Conservation (phyloP, 805 yeast species). For the Candida stauntonica region DNA sequence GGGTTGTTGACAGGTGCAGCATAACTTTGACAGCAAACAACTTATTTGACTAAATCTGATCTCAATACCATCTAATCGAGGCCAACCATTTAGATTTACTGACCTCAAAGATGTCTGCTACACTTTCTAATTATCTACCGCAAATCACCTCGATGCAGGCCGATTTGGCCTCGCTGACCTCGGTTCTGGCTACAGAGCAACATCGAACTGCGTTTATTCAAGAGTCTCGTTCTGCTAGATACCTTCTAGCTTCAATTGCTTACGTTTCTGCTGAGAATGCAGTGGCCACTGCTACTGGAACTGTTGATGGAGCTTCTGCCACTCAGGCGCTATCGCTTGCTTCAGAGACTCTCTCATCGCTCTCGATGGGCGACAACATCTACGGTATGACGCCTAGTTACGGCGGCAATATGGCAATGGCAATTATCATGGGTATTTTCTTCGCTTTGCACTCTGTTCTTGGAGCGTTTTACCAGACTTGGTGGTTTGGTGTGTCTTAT, state of each 20-base stretch:
- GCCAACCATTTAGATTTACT: too few relatives aligned
- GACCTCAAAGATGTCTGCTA: slow-evolving; percentile 10
- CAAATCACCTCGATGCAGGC: slow-evolving; percentile 16
- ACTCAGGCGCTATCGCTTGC: slow-evolving; percentile 11
- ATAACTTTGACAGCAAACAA: too few relatives aligned
- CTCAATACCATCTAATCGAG: too few relatives aligned
- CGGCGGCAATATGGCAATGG: slow-evolving; percentile 58
- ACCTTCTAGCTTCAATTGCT: slow-evolving; percentile 19
- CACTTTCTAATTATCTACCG: slow-evolving; percentile 11
- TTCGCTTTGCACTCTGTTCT: slow-evolving; percentile 37
- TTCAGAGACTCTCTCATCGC: slow-evolving; percentile 12
- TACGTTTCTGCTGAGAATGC: slow-evolving; percentile 14
- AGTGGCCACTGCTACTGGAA: slow-evolving; percentile 10
- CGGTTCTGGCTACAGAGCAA: slow-evolving; percentile 21
- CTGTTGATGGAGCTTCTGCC: slow-evolving; percentile 13
- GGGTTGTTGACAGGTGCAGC: too few relatives aligned
- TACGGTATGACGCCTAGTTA: slow-evolving; percentile 47
- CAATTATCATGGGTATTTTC: slow-evolving; percentile 49
- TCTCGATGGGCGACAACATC: slow-evolving; percentile 14
- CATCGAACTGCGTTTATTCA: slow-evolving; percentile 4
- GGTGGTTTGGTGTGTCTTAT: slow-evolving; percentile 63
- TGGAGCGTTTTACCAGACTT: slow-evolving; percentile 45
- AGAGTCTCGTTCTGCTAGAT: slow-evolving; percentile 18
- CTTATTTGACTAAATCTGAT: too few relatives aligned
- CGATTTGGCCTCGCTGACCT: slow-evolving; percentile 12